Percentiles rank a stretch among this genome's conserved stretches.
Conservation (phyloP, 1,139 yeast genomes). For the Hanseniaspora gamundiae region DNA sequence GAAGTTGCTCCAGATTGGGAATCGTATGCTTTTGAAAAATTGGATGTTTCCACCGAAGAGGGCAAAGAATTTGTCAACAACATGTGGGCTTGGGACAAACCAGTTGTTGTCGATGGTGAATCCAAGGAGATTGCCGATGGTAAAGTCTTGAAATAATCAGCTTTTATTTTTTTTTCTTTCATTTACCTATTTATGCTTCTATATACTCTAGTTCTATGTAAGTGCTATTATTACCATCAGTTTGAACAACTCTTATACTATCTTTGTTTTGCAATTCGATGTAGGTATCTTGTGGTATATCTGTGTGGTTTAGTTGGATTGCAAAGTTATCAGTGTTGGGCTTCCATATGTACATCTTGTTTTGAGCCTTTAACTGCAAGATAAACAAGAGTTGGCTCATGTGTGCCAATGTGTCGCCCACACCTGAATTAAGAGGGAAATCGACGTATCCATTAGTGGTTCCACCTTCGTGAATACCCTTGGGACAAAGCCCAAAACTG, state of each 20-base stretch:
- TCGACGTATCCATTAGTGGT: no score
- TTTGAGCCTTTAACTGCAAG: background rate
- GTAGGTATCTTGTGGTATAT: background rate
- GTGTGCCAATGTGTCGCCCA: no score
- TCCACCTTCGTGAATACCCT: no score
- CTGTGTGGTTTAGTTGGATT: background rate
- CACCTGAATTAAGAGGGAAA: no score
- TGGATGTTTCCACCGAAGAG: conserved; percentile 50
- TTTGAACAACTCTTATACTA: background rate
- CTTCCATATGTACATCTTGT: background rate
- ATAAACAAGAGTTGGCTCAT: no score
- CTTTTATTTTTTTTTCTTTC: background rate
- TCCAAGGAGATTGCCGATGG: conserved; percentile 65
- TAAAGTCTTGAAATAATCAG: conserved; percentile 61
- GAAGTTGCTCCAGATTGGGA: conserved; percentile 99
- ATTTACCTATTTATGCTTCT: background rate
- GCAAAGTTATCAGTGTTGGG: background rate
- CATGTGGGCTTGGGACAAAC: conserved; percentile 84
- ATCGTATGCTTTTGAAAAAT: conserved; percentile 55
- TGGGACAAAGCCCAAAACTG: background rate
- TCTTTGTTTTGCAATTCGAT: background rate
- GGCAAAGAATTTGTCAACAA: conserved; percentile 59
- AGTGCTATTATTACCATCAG: no score
- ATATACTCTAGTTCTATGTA: background rate
- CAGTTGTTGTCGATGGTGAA: conserved; percentile 53